Evolutionary conservation across 257 asterid species (phyloP).

Genomic region (Solanum chmielewskii): DNA sequence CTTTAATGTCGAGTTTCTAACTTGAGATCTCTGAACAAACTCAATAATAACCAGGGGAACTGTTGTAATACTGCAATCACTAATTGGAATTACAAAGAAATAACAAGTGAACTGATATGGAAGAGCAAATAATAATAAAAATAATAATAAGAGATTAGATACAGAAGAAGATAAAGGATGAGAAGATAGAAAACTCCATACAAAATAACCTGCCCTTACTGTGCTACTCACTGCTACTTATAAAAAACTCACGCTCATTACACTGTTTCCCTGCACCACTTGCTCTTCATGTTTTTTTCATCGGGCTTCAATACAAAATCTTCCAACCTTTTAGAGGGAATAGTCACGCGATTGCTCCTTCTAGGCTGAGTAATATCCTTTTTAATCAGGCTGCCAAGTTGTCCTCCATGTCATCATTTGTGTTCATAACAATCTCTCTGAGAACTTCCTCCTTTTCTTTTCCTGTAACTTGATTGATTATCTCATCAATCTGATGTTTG

Average conservation of each 20-base stretch:
- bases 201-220: not conserved
- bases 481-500: not conserved
- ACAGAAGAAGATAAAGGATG: not conserved
- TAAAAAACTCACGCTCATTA: not conserved
- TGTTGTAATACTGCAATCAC: not conserved
- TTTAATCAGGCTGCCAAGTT: not conserved
- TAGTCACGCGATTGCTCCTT: not conserved
- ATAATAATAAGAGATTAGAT: too few species aligned
- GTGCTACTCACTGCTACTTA: not conserved
- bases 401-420: not conserved
- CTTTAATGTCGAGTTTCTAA: not conserved
- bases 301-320: not conserved
- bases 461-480: not conserved
- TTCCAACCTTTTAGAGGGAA: not conserved
- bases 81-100: not conserved
- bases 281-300: not conserved
- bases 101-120: not conserved
- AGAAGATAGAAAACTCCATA: not conserved
- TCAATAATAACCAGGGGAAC: not conserved
- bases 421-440: not conserved
- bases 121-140: not conserved
- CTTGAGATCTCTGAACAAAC: not conserved
- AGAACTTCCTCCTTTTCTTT: not conserved
- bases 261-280: not conserved
- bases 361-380: not conserved